Conservation (phyloP, 306 rosid species). For the Castanea crenata region DNA sequence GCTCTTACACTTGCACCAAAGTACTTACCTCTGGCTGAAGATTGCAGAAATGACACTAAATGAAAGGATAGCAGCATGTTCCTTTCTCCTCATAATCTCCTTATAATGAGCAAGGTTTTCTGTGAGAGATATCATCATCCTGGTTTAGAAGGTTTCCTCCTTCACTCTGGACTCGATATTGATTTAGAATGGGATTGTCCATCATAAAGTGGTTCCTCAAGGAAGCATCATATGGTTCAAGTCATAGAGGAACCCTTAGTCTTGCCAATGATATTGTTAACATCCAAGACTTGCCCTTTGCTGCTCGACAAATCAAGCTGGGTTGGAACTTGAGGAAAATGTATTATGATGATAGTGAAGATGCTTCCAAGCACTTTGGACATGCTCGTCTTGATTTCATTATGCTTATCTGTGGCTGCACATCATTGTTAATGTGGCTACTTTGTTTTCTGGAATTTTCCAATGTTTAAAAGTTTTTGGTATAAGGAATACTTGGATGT, state of each 20-base stretch:
- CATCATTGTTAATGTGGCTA: too few relatives aligned
- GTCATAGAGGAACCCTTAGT: too few relatives aligned
- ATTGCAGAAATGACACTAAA: constrained; percentile 19
- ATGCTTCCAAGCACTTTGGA: too few relatives aligned
- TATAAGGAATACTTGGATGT: too few relatives aligned
- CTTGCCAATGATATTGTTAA: too few relatives aligned
- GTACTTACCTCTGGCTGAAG: constrained; percentile 25
- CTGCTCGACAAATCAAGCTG: constrained; percentile 19
- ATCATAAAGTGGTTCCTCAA: too few relatives aligned
- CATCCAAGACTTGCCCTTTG: constrained; percentile 23
- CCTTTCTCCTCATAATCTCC: constrained; percentile 26
- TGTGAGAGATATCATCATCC: neutral
- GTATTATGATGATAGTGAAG: too few relatives aligned
- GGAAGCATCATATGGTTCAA: too few relatives aligned
- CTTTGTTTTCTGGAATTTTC: too few relatives aligned
- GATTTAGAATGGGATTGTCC: constrained; percentile 24
- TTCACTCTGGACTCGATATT: constrained; percentile 32
- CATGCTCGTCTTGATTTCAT: too few relatives aligned
- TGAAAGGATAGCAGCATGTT: constrained; percentile 31
- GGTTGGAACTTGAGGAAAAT: neutral
- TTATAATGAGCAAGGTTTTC: constrained; percentile 9
- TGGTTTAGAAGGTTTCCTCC: constrained; percentile 17
- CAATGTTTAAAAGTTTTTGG: too few relatives aligned
- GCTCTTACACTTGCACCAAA: constrained; percentile 32
- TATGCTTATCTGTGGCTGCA: too few relatives aligned